Evolutionary conservation across 345 rosid species (phyloP).

Genomic region (Pugionium dolabratum): DNA sequence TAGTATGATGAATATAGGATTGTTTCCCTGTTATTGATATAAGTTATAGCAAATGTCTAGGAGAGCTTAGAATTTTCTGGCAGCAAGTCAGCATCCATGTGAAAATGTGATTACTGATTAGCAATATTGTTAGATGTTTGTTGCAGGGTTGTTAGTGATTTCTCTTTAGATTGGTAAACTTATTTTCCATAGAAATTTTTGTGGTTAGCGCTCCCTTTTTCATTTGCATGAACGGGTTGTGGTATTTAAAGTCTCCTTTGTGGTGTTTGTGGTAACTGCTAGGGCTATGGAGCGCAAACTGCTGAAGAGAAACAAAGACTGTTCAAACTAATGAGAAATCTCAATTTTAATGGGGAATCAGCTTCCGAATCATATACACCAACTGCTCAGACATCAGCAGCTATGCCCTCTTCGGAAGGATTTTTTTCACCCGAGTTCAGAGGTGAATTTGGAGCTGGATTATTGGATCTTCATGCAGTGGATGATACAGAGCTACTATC

Average conservation of each 20-base stretch:
- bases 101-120: slow-evolving; percentile 14
- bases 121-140: slow-evolving; percentile 5
- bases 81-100: neutral
- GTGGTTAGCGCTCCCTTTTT: neutral
- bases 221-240: neutral
- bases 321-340: slow-evolving; percentile 79
- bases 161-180: slow-evolving; percentile 1
- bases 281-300: slow-evolving; percentile 71
- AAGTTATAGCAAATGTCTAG: neutral
- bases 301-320: too few relatives aligned
- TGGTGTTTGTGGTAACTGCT: slow-evolving; percentile 30
- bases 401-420: slow-evolving; percentile 65
- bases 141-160: slow-evolving; percentile 1
- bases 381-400: slow-evolving; percentile 60
- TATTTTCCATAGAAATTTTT: neutral
- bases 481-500: slow-evolving; percentile 95
- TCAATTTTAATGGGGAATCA: slow-evolving; percentile 86
- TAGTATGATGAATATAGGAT: neutral
- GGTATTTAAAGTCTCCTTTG: slow-evolving; percentile 4
- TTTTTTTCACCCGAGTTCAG: slow-evolving; percentile 84
- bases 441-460: slow-evolving; percentile 99
- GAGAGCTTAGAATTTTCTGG: neutral
- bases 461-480: slow-evolving; percentile 96
- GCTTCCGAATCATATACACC: slow-evolving; percentile 72
- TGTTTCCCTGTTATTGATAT: slow-evolving; percentile 9